Percentiles rank a stretch among this genome's conserved stretches.
These are phyloP conservation scores for Aspergillaceae sp. DNA, from an alignment of 2,329 filamentous ascomycete genomes.

Conservation along the genomic window DNA sequence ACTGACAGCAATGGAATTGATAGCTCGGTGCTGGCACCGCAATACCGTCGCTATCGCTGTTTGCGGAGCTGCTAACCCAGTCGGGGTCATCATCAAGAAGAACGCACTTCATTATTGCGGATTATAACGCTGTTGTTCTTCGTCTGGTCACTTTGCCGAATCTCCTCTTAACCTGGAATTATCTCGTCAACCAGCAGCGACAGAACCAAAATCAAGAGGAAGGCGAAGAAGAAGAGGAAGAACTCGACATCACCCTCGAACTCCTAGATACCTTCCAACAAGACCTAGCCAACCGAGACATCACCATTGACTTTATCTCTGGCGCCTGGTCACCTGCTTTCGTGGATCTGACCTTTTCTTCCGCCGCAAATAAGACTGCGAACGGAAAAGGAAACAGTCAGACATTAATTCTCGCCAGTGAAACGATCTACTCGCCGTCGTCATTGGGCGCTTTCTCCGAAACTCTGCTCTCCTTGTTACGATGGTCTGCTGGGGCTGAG, in stretches of 20 bases:
- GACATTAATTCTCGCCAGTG: constrained; percentile 49
- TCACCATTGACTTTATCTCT: constrained; percentile 49
- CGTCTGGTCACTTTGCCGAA: constrained; percentile 55
- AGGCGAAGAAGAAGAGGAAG: constrained; percentile 16
- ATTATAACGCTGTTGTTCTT: constrained; percentile 55
- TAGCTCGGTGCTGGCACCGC: constrained; percentile 57
- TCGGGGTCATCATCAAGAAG: constrained; percentile 8
- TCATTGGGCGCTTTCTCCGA: constrained; percentile 49
- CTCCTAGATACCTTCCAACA: constrained; percentile 39
- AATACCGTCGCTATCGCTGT: constrained; percentile 48
- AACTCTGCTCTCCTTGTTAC: constrained; percentile 44
- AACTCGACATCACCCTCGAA: constrained; percentile 43
- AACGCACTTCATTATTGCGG: constrained; percentile 49
- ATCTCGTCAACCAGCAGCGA: constrained; percentile 8
- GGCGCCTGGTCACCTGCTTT: constrained; percentile 50
- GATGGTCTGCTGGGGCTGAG: constrained; percentile 18
- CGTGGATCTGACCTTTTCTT: constrained; percentile 35
- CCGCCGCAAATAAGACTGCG: constrained; percentile 11
- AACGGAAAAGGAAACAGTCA: constrained; percentile 23
- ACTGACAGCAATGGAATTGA: no score
- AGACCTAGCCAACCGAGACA: constrained; percentile 33
- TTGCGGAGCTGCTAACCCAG: constrained; percentile 42
- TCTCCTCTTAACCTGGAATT: constrained; percentile 48
- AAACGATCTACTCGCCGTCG: constrained; percentile 56
- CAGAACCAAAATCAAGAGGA: constrained; percentile 4